Evolutionary conservation across 768 basidiomycete genomes (phyloP), one percentile per base, ranked within the genome.

Genomic region (Panaeolus papilionaceus): DNA sequence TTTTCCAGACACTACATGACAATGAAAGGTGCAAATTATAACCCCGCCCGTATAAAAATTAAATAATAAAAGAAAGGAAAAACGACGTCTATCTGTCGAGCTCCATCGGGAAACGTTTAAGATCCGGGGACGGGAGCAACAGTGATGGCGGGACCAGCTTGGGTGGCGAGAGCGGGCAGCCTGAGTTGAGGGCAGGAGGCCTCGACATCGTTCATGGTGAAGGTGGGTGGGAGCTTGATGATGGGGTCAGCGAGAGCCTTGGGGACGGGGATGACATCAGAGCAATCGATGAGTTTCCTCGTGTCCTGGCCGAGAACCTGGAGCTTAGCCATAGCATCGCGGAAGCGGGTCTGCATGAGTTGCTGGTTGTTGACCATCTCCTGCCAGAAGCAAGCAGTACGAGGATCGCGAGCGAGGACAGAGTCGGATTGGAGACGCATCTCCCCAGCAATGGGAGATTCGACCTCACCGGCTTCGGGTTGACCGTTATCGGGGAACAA

Each of bases 311-410:
- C 85, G 51, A 84, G 67, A 18, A 82, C 67, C 7, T 81, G 78
- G 33, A 85, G 69, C 72, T 85, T 86, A 38, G 75, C 71, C 81
- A 85, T 82, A 14, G 80, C 84, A 18, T 74, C 75, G 12, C 74
- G 76, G 78, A 84, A 84, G 3, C 70, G 74, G 37, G 69, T 68
- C 18, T 75, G 73, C 72, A 83, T 75, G 58, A 70, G 20, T 12
- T 51, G 5, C 23, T 51, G 47, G 70, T 73, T 51, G 47, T 51
- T 51, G 47, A 51, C 26, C 47, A 51, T 51, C 26, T 51, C 47
- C 26, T 86, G 85, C 84, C 85, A 86, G 51, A 71, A 70, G 76
- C 85, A 86, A 14, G 82, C 79, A 20, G 85, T 87, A 45, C 82
- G 75, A 3, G 78, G 67, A 73, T 71, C 47, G 12, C 47, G 47